These are phyloP conservation scores for carrot (Daucus carota) DNA, from an alignment of 129 eudicot species.

Conservation along the genomic window DNA sequence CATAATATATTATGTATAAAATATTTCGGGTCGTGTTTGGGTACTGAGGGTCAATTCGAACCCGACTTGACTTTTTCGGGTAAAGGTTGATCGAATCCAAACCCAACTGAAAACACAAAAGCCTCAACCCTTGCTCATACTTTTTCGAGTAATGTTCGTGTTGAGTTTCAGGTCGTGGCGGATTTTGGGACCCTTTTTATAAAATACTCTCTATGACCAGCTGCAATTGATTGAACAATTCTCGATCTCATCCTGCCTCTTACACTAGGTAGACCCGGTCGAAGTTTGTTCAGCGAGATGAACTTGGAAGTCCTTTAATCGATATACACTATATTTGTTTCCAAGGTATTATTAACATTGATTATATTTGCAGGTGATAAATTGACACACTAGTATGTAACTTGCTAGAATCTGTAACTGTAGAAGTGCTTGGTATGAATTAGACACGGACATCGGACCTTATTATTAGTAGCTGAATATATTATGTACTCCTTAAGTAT, in stretches of 20 bases:
- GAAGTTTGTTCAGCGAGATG: not conserved
- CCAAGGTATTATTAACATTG: not conserved
- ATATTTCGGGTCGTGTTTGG: too few species aligned
- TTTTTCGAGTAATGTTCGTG: too few species aligned
- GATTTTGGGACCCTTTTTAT: too few species aligned
- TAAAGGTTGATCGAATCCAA: too few species aligned
- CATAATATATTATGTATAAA: too few species aligned
- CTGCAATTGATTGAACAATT: not conserved
- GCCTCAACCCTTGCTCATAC: too few species aligned
- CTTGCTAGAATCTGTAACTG: not conserved
- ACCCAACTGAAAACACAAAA: too few species aligned
- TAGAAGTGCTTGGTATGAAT: not conserved
- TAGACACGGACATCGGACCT: not conserved
- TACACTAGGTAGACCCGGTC: not conserved
- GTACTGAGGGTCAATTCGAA: too few species aligned
- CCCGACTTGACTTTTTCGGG: too few species aligned
- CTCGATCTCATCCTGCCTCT: not conserved
- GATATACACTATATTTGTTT: not conserved
- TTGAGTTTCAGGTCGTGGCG: too few species aligned
- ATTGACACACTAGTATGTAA: not conserved
- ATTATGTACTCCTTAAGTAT: not conserved
- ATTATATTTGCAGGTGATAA: not conserved
- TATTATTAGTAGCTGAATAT: not conserved
- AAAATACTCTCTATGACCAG: not conserved
- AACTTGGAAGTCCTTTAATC: not conserved